Base-by-base conservation (phyloP, 2,329 filamentous ascomycete species). In the Sordariomycetes sp. region DNA sequence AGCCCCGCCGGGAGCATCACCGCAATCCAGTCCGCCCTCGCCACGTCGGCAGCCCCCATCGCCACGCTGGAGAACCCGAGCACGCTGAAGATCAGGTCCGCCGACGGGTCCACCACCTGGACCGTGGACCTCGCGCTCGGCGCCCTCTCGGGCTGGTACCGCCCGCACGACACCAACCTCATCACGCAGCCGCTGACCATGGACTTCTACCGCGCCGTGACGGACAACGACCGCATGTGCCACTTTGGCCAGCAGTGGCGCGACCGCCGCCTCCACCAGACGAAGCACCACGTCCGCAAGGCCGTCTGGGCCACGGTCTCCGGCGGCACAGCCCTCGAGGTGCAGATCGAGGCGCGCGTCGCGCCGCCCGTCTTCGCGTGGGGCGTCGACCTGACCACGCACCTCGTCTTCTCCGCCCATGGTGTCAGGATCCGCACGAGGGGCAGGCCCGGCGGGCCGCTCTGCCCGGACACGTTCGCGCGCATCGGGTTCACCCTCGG, bases 281-380 rank as follows among this genome's bases (percentile, higher is more conserved):
- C 75, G 3, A 72, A 71, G 4, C 67, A 70, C 54, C 74, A 80
- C 61, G 69, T 73, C 28, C 68, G 72, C 20, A 65, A 68, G 22
- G 65, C 72, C 1, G 64, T 62, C 14, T 72, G 69, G 69, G 55
- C 69, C 63, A 18, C 22, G 4, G 28, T 32, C 28, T 4, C 4
- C 37, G 14, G 7, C 20, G 14, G 22, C n/a, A 48, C 10, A 11
- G 51, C 50, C 10, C 57, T 58, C n/a, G 56, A 71, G 72, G 69
- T 85, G 52, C 68, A 71, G 1, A 75, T 83, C 1, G 67, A 74
- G n/a, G 72, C 74, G 20, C 76, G 80, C 8, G 74, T 88, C 50
- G 83, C 82, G 0, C 85, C 86, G 0, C 82, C 83, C 0, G 80
- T 84, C 1, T 74, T 88, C 0, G 80, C 81, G 16, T 90, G 86